These are phyloP conservation scores for Syzygium malaccense DNA, from an alignment of 441 rosid species.

Conservation along the genomic window DNA sequence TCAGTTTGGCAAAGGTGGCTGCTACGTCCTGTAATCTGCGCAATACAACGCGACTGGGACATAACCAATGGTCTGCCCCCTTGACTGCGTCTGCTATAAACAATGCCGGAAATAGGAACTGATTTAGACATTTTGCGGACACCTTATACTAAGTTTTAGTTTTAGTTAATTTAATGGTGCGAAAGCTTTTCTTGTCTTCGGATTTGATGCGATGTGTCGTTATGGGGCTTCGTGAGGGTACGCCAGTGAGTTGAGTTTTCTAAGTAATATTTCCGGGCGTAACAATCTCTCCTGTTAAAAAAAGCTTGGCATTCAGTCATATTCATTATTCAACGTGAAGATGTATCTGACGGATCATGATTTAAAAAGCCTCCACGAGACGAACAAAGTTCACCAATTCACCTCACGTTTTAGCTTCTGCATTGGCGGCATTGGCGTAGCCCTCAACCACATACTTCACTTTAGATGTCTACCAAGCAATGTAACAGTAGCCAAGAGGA, in stretches of 20 bases:
- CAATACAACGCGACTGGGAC: neutral
- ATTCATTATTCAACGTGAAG: neutral
- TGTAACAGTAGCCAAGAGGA: neutral
- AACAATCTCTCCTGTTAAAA: neutral
- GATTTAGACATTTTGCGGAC: neutral
- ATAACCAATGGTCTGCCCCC: neutral
- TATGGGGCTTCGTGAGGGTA: neutral
- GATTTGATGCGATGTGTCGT: neutral
- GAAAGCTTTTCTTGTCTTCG: neutral
- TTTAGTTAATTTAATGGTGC: neutral
- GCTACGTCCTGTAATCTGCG: neutral
- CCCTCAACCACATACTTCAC: neutral
- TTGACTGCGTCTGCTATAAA: neutral
- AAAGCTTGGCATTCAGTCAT: neutral
- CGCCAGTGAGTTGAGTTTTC: neutral
- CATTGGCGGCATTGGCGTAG: neutral
- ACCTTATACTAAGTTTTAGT: neutral
- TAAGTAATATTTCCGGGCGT: neutral
- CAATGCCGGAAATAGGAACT: neutral
- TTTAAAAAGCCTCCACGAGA: neutral
- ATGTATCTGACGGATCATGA: neutral
- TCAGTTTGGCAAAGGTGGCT: neutral
- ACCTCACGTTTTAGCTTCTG: neutral
- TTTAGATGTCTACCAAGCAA: neutral
- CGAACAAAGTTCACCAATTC: neutral